These are phyloP conservation scores for Arthrobotrys entomopaga DNA, from an alignment of 2,329 filamentous ascomycete species.

Conservation along the genomic window DNA sequence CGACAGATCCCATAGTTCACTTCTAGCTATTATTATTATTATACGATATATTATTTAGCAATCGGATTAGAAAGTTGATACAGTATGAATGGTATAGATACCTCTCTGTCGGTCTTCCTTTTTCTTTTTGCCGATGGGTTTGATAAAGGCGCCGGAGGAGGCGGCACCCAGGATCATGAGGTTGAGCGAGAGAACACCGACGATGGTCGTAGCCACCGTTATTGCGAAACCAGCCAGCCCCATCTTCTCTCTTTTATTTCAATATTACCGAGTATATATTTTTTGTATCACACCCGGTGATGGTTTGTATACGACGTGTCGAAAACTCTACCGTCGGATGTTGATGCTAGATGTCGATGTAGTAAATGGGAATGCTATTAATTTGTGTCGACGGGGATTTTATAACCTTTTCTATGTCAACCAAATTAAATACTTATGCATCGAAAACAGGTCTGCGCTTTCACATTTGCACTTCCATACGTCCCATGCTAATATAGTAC, in stretches of 20 bases:
- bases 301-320: too few relatives aligned
- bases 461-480: too few relatives aligned
- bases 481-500: too few relatives aligned
- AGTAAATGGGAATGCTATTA: too few relatives aligned
- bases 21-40: conserved; percentile 23
- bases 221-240: conserved; percentile 27
- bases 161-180: conserved; percentile 35
- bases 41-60: background rate
- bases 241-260: conserved; percentile 30
- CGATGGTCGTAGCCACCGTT: conserved; percentile 18
- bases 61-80: background rate
- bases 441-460: too few relatives aligned
- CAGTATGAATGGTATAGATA: background rate
- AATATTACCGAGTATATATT: too few relatives aligned
- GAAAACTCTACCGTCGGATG: too few relatives aligned
- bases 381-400: too few relatives aligned
- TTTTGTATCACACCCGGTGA: too few relatives aligned
- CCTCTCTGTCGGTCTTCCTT: conserved; percentile 43
- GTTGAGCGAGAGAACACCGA: conserved; percentile 37
- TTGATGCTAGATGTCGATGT: too few relatives aligned
- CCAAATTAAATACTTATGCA: too few relatives aligned
- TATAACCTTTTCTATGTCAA: too few relatives aligned
- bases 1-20: conserved; percentile 50
- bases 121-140: conserved; percentile 46
- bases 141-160: conserved; percentile 38